Evolutionary conservation across 2,329 filamentous ascomycete species (phyloP), one percentile per base, ranked within the genome.

Genomic region (Stromatinia cepivora): DNA sequence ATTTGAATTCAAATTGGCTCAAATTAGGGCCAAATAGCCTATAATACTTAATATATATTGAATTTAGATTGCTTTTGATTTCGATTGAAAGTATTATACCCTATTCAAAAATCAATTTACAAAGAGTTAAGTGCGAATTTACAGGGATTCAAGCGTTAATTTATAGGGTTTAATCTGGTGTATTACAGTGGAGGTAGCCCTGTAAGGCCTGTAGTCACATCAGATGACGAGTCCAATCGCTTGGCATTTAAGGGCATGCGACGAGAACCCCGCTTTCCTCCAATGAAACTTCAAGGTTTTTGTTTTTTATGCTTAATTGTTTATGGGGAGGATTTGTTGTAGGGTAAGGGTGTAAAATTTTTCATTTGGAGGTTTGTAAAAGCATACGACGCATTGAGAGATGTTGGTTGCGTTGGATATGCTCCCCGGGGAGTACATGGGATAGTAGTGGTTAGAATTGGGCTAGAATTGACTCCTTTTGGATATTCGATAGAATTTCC

Each of bases 241-340:
- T 67, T 66, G 64, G 64, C 64, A 67, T 28, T 59, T n/a, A n/a
- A 17, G 20, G n/a, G 42, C 45, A 36, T 67, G 31, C 64, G 28
- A 56, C 52, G 42, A 46, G 53, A 34, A 42, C 42, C 64, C 64
- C 34, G 54, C 54, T 57, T n/a, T 46, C 64, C 10, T 50, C 53
- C 53, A 48, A 45, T 58, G 6, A 31, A 13, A 57, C 22, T 25
- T 57, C 5, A 11, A 4, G 10, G 11, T 39, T 31, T 61, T 34
- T 11, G 10, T 6, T 34, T 6, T 17, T n/a, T 31, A 48, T 62
- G 25, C 28, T 62, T 62, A 15, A 17, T 48, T 48, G 10, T n/a
- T 9, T 17, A n/a, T 48, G 28, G 31, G 42, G 10, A 1, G 8
- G 7, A n/a, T 62, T n/a, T 15, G 2, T 10, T 34, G 9, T n/a